Evolutionary conservation across 192 early-diverging fungal species (phyloP), one percentile per base, ranked within the genome.

Genomic region (Coemansia sp.): DNA sequence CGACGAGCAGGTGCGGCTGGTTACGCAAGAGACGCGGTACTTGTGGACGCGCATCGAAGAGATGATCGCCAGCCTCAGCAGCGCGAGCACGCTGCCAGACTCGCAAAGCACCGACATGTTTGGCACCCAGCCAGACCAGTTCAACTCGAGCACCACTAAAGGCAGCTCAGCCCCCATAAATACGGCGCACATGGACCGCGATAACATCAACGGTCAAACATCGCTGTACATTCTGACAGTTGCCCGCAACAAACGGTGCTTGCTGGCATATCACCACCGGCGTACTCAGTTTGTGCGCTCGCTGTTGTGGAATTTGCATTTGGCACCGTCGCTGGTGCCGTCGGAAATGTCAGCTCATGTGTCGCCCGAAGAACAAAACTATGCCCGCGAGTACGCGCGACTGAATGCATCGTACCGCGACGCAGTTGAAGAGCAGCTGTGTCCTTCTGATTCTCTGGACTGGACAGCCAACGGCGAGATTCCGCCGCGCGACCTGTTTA

Each of bases 401-500:
- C 69, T 92, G 24, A 82, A 94, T 31, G 83, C 81, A 36, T 71
- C 72, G 4, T 96, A 94, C 66, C 52, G 76, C 10, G 76, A 79
- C 36, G 68, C 71, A 0, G 67, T 79, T 2, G 82, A 88, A 28
- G 57, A 61, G 4, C 73, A 75, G 46, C 48, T 75, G 48, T 71
- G 67, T 31, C 72, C 66, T 0, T 60, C 49, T 5, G 85, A 85
- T 24, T 79, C 71, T 40, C 81, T 96, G 0, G 94, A 96, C 70
- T 70, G 97, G 70, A 84, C 83, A 2, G 83, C 87, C 0, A 86
- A 87, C 8, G 85, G 88, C 40, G 80, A 92, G 40, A 67, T 87
- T 0, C 97, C 97, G 31, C 97, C 97, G 6, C 84, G 85, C 64
- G 95, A 98, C 66, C 65, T 96, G 62, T 95, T 91, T 77, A 89